These are phyloP conservation scores for Brassica hybrid DNA, from an alignment of 441 rosid species.

Conservation along the genomic window DNA sequence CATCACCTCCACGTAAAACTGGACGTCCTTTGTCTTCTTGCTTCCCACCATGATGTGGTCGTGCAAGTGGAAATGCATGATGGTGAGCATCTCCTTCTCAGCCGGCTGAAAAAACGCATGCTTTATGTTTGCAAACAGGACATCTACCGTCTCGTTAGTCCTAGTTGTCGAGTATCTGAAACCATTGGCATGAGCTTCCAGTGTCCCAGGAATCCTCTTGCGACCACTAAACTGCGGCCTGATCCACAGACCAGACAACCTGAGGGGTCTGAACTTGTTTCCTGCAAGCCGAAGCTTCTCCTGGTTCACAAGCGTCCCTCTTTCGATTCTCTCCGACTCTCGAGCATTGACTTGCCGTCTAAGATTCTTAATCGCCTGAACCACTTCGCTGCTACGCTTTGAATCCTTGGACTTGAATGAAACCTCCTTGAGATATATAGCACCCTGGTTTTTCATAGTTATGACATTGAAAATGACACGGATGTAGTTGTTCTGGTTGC, in stretches of 20 bases:
- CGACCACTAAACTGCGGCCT: slow-evolving; percentile 86
- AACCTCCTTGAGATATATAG: slow-evolving; percentile 69
- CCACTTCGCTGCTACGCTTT: slow-evolving; percentile 72
- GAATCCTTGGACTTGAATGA: slow-evolving; percentile 76
- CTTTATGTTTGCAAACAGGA: background rate
- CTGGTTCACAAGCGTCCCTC: slow-evolving; percentile 89
- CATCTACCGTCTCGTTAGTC: slow-evolving; percentile 20
- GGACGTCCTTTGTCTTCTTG: slow-evolving; percentile 5
- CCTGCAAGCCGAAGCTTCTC: slow-evolving; percentile 85
- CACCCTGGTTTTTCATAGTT: slow-evolving; percentile 59
- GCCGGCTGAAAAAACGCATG: background rate
- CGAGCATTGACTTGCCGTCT: slow-evolving; percentile 73
- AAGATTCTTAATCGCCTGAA: slow-evolving; percentile 67
- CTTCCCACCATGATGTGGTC: slow-evolving; percentile 1
- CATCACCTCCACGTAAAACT: slow-evolving; percentile 10
- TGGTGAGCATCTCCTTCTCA: background rate
- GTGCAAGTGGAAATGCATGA: background rate
- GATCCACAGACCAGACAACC: slow-evolving; percentile 78
- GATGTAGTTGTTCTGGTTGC: slow-evolving; percentile 69
- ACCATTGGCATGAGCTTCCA: slow-evolving; percentile 85
- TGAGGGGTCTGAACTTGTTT: slow-evolving; percentile 78
- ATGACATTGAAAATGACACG: slow-evolving; percentile 68
- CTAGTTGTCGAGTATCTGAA: slow-evolving; percentile 75
- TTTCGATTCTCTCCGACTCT: slow-evolving; percentile 88
- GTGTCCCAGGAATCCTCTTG: slow-evolving; percentile 78